Base-by-base conservation (phyloP, 2,329 filamentous ascomycete species). In the Fusarium subtropicale region DNA sequence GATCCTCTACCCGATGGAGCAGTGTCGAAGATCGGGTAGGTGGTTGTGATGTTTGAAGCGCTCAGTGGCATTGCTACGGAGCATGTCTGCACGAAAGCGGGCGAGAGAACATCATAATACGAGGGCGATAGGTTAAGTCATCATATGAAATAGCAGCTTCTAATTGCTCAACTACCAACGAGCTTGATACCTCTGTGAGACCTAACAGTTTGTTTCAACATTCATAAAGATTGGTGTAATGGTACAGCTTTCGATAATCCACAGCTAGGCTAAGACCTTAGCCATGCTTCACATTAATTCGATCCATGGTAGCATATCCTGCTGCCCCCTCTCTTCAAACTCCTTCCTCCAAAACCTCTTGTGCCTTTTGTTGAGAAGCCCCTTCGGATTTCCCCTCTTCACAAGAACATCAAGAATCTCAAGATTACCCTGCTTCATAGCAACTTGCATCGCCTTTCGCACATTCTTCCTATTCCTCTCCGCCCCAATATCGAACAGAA, bases 401-500 rank as follows among this genome's bases (percentile, higher is more conserved):
- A 52, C 16, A n/a, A 52, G n/a, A 22, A 52, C 7, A 2, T 52
- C 8, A 3, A 52, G 34, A 0, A 62, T 46, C 3, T 24, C 2
- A 0, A n/a, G 3, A 2, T 26, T 47, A 1, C 16, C 13, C 2
- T 47, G 22, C 10, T 34, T 34, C 34, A 63, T 28, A 2, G 60
- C 41, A n/a, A 36, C 5, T 18, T 30, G 11, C 9, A 63, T 47
- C 2, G 57, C 47, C 7, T 41, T 62, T 5, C 58, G 11, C 10
- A 63, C 41, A 34, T 62, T 63, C 15, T 52, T 52, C 13, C 34
- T 26, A 5, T 41, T 52, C 5, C 5, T 41, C 6, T 41, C 34
- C 1, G 48, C 48, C 2, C 48, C 48, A 22, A 41, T 52, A 5
- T 41, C 1, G 0, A 52, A 28, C 0, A 52, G 5, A 7, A 52